A percentile compares a stretch with the other conserved stretches of the same genome.
phyloP scores from a whole-genome alignment of 768 basidiomycete genomes.

The Termitomyces sp. region DNA sequence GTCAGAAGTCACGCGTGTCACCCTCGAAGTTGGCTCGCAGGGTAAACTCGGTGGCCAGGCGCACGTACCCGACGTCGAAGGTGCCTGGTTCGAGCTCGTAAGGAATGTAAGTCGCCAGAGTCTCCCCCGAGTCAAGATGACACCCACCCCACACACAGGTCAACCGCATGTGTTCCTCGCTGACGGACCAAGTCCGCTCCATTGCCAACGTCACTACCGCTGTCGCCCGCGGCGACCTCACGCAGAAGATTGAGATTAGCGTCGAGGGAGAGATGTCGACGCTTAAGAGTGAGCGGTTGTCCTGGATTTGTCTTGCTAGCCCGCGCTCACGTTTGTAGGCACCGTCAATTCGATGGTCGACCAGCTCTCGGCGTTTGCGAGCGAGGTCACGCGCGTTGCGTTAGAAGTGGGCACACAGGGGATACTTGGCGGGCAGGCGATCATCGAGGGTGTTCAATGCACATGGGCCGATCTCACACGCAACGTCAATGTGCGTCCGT shows the following conservation, averaged over 20 bases:
- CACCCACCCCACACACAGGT: no score
- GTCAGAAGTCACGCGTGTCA: constrained; percentile 80
- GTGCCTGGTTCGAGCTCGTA: constrained; percentile 83
- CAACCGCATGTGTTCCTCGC: constrained; percentile 75
- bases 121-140: no score
- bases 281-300: no score
- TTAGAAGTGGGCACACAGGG: constrained; percentile 89
- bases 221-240: constrained; percentile 87
- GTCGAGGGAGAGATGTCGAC: no score
- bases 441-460: constrained; percentile 86
- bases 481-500: constrained; percentile 69
- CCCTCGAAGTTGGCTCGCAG: constrained; percentile 81
- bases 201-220: constrained; percentile 86
- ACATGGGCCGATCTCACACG: constrained; percentile 90
- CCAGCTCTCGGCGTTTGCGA: constrained; percentile 80
- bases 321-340: constrained; percentile 19
- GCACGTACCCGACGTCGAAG: constrained; percentile 82
- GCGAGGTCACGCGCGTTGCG: constrained; percentile 78
- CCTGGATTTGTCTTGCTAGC: neutral
- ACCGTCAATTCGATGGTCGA: constrained; percentile 97
- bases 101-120: constrained; percentile 42
- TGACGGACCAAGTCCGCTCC: constrained; percentile 78
- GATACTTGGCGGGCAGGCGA: constrained; percentile 87
- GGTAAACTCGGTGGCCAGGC: constrained; percentile 89
- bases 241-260: constrained; percentile 72